Conservation (phyloP, 306 rosid species). For the Medicago ruthenica region DNA sequence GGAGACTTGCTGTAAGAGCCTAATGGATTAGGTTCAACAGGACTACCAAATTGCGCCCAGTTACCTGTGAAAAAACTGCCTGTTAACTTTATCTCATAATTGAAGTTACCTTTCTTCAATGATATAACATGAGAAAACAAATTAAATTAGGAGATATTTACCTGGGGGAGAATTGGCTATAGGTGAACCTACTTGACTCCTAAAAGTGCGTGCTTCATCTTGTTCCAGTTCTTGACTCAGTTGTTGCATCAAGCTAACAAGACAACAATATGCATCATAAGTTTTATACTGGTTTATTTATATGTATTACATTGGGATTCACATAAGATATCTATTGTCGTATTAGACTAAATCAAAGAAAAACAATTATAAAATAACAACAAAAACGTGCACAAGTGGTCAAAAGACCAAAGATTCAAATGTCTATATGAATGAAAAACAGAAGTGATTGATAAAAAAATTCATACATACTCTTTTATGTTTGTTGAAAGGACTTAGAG, state of each 20-base stretch:
- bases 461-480: too few species aligned
- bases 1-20: conserved; percentile 74
- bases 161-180: conserved; percentile 90
- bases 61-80: conserved; percentile 55
- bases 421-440: neutral
- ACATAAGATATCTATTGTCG: neutral
- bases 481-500: too few species aligned
- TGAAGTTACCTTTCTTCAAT: conserved; percentile 24
- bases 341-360: conserved; percentile 24
- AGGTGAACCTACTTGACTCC: conserved; percentile 84
- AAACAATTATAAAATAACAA: neutral
- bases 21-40: conserved; percentile 74
- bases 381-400: neutral
- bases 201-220: conserved; percentile 73
- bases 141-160: conserved; percentile 44
- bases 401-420: neutral
- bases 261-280: conserved; percentile 20
- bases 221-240: conserved; percentile 87
- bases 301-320: neutral
- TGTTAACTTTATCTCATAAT: conserved; percentile 34
- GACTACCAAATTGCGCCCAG: conserved; percentile 85
- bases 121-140: conserved; percentile 26
- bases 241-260: conserved; percentile 83
- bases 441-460: neutral
- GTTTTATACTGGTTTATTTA: conserved; percentile 28